phyloP scores from a whole-genome alignment of 2,329 filamentous ascomycete species.

The Cephalotrichum gorgonifer region DNA sequence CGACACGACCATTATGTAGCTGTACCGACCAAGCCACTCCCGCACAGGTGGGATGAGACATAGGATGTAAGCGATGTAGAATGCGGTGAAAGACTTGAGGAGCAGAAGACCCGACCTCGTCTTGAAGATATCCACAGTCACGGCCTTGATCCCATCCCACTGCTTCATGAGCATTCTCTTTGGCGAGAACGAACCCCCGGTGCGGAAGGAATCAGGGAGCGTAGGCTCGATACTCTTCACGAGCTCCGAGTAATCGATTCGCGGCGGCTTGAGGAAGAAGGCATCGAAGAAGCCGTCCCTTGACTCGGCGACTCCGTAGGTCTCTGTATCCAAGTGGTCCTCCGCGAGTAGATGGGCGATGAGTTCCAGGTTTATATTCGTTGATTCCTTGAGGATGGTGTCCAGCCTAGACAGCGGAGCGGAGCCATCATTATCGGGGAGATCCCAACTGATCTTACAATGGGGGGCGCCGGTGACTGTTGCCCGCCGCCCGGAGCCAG shows the following conservation, averaged over 20 bases:
- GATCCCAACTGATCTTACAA: not conserved
- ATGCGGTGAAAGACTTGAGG: slow-evolving; percentile 43
- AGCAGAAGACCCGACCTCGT: slow-evolving; percentile 41
- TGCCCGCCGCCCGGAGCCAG: not conserved
- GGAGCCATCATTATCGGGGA: not conserved
- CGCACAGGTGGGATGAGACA: slow-evolving; percentile 39
- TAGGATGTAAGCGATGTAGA: slow-evolving; percentile 43
- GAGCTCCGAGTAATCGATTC: slow-evolving; percentile 26
- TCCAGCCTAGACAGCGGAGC: not conserved
- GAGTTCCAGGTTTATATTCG: slow-evolving; percentile 2
- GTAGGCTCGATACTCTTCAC: slow-evolving; percentile 29
- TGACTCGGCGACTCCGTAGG: slow-evolving; percentile 31
- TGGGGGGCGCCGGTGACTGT: not conserved
- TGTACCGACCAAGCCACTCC: slow-evolving; percentile 41
- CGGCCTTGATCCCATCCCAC: slow-evolving; percentile 29
- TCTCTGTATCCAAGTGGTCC: slow-evolving; percentile 23
- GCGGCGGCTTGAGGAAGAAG: slow-evolving; percentile 31
- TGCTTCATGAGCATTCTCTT: slow-evolving; percentile 36
- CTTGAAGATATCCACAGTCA: slow-evolving; percentile 25
- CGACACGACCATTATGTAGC: slow-evolving; percentile 46
- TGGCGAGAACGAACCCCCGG: slow-evolving; percentile 34
- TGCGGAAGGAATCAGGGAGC: slow-evolving; percentile 34
- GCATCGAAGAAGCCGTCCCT: slow-evolving; percentile 38
- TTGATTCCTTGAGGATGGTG: not conserved
- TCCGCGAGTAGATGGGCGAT: slow-evolving; percentile 23